Evolutionary conservation across 495 filamentous ascomycete genomes (phyloP).

Genomic region (Neurospora sublineolata): DNA sequence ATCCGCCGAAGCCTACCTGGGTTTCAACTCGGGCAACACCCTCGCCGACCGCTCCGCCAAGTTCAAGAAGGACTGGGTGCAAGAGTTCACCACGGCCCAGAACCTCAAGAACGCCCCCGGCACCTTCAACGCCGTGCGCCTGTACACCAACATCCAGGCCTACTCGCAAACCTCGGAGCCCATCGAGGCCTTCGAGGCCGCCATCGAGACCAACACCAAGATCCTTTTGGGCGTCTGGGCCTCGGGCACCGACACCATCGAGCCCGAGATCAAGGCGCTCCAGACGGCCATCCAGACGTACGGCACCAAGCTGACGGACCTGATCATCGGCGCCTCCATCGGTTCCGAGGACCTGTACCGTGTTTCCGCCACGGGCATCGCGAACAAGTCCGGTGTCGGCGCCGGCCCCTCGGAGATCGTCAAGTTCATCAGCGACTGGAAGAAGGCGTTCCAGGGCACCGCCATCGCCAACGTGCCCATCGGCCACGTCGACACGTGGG

Average conservation of each 20-base stretch:
- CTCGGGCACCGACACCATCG: constrained; percentile 35
- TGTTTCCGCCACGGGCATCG: constrained; percentile 27
- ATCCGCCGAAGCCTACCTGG: constrained; percentile 27
- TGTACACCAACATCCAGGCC: constrained; percentile 45
- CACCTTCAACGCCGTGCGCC: constrained; percentile 34
- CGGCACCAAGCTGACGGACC: constrained; percentile 31
- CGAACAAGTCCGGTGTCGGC: constrained; percentile 33
- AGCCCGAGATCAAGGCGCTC: constrained; percentile 37
- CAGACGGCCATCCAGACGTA: constrained; percentile 30
- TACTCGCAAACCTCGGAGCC: constrained; percentile 31
- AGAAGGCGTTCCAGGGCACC: constrained; percentile 24
- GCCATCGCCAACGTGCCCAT: constrained; percentile 28
- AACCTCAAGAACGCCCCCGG: constrained; percentile 30
- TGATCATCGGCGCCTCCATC: constrained; percentile 41
- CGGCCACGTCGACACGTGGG: constrained; percentile 42
- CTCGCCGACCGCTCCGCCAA: constrained; percentile 36
- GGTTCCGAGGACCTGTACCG: constrained; percentile 47
- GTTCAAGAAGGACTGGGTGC: constrained; percentile 33
- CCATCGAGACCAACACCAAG: constrained; percentile 36
- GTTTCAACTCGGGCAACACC: constrained; percentile 39
- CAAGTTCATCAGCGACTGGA: constrained; percentile 39
- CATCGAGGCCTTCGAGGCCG: constrained; percentile 41
- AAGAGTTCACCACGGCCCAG: constrained; percentile 36
- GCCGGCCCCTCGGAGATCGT: constrained; percentile 29
- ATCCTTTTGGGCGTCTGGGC: constrained; percentile 44